Percentiles rank a stretch among this genome's conserved stretches.
These are phyloP conservation scores for Penicillium argentinense DNA, from an alignment of 495 filamentous ascomycete genomes.

Conservation along the genomic window DNA sequence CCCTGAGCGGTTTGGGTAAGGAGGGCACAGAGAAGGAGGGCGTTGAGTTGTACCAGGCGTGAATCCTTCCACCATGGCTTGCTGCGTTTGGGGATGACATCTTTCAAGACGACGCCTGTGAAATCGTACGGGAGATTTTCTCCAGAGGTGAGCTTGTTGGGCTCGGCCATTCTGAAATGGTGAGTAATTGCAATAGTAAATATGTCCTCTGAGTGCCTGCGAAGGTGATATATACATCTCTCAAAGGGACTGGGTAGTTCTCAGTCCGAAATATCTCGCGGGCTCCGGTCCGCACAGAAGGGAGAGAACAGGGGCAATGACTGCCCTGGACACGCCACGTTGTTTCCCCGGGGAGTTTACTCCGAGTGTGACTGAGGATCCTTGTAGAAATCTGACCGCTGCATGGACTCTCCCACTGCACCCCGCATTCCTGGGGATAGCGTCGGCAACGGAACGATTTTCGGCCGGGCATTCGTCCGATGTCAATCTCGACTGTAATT, in stretches of 20 bases:
- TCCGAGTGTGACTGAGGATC: background rate
- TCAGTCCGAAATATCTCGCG: background rate
- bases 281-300: background rate
- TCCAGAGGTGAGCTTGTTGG: background rate
- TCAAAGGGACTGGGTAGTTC: background rate
- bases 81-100: constrained; percentile 12
- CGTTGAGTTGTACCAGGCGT: constrained; percentile 9
- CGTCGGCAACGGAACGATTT: background rate
- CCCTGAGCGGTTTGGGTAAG: constrained; percentile 10
- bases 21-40: constrained; percentile 11
- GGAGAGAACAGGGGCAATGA: background rate
- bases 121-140: constrained; percentile 8
- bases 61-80: constrained; percentile 11
- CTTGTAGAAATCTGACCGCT: background rate
- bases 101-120: constrained; percentile 17
- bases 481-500: too few species aligned
- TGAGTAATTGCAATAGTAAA: too few species aligned
- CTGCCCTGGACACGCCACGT: background rate
- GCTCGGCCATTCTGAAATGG: background rate
- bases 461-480: background rate
- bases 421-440: background rate
- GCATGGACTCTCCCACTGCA: background rate
- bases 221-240: background rate
- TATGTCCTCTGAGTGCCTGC: too few species aligned
- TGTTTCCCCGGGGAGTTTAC: background rate